Conservation (phyloP, 2,329 filamentous ascomycete species). For the Fusarium miscanthi region DNA sequence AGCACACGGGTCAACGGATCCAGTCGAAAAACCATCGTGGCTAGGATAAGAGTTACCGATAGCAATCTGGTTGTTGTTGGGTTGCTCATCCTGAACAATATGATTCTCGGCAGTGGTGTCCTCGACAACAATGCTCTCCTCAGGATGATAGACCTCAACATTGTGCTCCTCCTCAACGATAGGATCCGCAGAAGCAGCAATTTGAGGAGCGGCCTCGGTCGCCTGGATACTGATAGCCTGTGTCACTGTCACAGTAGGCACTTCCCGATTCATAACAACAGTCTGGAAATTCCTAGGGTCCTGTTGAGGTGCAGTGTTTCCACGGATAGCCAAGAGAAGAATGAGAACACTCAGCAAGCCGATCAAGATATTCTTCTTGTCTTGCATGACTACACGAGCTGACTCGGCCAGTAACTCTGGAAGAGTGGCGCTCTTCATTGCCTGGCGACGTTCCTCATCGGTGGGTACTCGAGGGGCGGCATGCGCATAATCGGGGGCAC, state of each 20-base stretch:
- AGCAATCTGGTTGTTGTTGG: neutral
- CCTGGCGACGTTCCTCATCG: conserved; percentile 42
- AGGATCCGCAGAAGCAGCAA: conserved; percentile 16
- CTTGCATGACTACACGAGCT: conserved; percentile 63
- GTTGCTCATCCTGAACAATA: neutral
- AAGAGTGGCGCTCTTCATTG: conserved; percentile 60
- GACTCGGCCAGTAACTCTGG: conserved; percentile 66
- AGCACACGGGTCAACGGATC: conserved; percentile 39
- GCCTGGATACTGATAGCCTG: conserved; percentile 28
- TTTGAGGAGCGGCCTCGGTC: conserved; percentile 1
- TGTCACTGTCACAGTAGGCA: conserved; percentile 43
- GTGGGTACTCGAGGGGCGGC: conserved; percentile 22
- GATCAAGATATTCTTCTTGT: conserved; percentile 70
- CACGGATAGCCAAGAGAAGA: conserved; percentile 59
- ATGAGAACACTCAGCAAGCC: conserved; percentile 65
- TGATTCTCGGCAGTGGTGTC: neutral
- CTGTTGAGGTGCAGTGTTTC: conserved; percentile 36
- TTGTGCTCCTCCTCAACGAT: conserved; percentile 30
- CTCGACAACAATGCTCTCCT: conserved; percentile 18
- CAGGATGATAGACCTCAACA: conserved; percentile 41
- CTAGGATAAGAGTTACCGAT: neutral
- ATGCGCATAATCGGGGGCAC: conserved; percentile 18
- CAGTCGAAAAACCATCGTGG: neutral
- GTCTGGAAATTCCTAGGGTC: conserved; percentile 47
- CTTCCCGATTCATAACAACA: conserved; percentile 40